Evolutionary conservation across 768 basidiomycete genomes (phyloP), one percentile per base, ranked within the genome.

Genomic region (Auricularia auricula-judae): DNA sequence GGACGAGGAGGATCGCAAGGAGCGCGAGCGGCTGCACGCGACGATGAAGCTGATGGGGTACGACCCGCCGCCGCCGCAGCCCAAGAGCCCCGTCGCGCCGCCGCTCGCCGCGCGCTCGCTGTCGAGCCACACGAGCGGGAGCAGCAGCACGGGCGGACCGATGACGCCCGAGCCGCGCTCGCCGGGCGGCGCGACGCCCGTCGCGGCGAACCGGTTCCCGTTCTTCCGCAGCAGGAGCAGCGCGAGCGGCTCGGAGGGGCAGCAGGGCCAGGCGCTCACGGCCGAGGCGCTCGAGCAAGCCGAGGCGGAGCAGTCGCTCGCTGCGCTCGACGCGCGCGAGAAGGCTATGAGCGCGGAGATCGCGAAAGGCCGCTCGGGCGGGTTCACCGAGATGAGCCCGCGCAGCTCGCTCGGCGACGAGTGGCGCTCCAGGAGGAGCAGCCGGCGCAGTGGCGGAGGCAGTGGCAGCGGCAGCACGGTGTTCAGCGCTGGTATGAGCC

Each of bases 1-100:
- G 74, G 95, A 98, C 70, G 96, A 98, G 65, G 93, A 98, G 66
- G 94, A 97, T 71, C 80, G 84, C 44, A 82, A 81, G 67, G 93
- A 96, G 75, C 80, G 95, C 64, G 93, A 94, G 72, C 84, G 93
- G 16, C 79, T 98, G 63, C 82, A 88, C 67, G 92, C 92, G 16
- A 92, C 93, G 34, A 90, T 98, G 89, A 91, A 93, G 73, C 77
- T 96, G 35, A 93, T 95, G 88, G 96, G 96, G 3, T 91, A 96
- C 66, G 86, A 84, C 60, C 78, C 88, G 73, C 85, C 87, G 36
- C 72, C 78, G n/a, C 71, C 79, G 61, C 76, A 81, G 74, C 78
- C 16, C 79, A 80, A 2, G 69, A 61, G 29, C 14, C 62, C 36
- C 23, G 44, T 33, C 58, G 23, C 33, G 43, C 62, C 34, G 35